Evolutionary conservation across 257 asterid genomes (phyloP).

Genomic region (Solanum rostratum): DNA sequence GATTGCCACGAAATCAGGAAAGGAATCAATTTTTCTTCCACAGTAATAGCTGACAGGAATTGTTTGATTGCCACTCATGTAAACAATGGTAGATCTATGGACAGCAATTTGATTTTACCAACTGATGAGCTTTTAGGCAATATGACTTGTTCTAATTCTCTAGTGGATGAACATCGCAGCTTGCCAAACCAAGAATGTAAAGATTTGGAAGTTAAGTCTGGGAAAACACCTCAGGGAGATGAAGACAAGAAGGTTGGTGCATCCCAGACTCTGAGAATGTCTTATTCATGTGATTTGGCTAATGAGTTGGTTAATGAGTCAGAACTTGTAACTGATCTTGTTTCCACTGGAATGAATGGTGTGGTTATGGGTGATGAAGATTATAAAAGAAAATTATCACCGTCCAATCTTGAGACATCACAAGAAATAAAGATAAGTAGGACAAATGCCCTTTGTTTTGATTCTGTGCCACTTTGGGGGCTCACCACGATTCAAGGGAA

Average conservation of each 20-base stretch:
- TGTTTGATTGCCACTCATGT: slow-evolving; percentile 14
- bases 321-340: slow-evolving; percentile 23
- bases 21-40: slow-evolving; percentile 9
- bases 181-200: slow-evolving; percentile 16
- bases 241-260: slow-evolving; percentile 11
- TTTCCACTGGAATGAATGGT: slow-evolving; percentile 3
- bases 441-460: slow-evolving; percentile 13
- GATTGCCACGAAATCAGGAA: slow-evolving; percentile 13
- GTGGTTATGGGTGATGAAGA: slow-evolving; percentile 16
- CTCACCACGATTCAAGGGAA: slow-evolving; percentile 49
- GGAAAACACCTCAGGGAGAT: not conserved
- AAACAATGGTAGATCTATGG: slow-evolving; percentile 1
- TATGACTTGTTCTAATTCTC: slow-evolving; percentile 8
- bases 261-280: slow-evolving; percentile 17
- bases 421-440: slow-evolving; percentile 28
- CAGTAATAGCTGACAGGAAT: slow-evolving; percentile 9
- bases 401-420: slow-evolving; percentile 32
- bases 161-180: slow-evolving; percentile 4
- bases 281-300: slow-evolving; percentile 23
- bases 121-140: not conserved
- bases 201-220: slow-evolving; percentile 9
- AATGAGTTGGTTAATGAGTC: slow-evolving; percentile 12
- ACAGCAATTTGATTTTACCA: slow-evolving; percentile 4
- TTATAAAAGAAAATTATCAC: slow-evolving; percentile 25
- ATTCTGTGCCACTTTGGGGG: slow-evolving; percentile 72